These are phyloP conservation scores for Lachnellula willkommii DNA, from an alignment of 2,329 filamentous ascomycete genomes.

Conservation along the genomic window DNA sequence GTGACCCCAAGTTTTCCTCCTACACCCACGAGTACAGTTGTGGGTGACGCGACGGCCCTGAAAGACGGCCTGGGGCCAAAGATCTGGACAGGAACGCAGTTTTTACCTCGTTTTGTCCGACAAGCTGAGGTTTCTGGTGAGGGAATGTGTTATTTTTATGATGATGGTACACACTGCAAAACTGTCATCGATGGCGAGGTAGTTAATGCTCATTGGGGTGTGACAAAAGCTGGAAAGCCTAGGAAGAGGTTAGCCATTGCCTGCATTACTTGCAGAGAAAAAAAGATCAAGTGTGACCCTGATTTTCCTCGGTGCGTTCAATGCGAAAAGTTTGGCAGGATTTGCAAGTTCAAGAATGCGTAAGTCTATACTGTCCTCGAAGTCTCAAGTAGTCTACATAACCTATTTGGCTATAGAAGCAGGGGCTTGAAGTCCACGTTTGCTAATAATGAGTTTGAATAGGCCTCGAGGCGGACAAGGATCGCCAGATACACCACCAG, in stretches of 20 bases:
- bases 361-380: slow-evolving; percentile 43
- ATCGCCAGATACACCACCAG: slow-evolving; percentile 31
- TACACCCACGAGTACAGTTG: slow-evolving; percentile 21
- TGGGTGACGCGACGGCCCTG: slow-evolving; percentile 29
- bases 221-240: slow-evolving; percentile 90
- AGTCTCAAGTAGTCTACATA: too few relatives aligned
- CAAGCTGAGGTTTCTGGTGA: slow-evolving; percentile 68
- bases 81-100: slow-evolving; percentile 65
- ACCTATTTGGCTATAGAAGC: too few relatives aligned
- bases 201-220: slow-evolving; percentile 88
- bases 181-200: slow-evolving; percentile 78
- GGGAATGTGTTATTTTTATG: slow-evolving; percentile 79
- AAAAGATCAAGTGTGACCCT: slow-evolving; percentile 96
- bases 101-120: slow-evolving; percentile 59
- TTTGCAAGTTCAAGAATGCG: slow-evolving; percentile 83
- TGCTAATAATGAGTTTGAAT: slow-evolving; percentile 34
- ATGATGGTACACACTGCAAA: slow-evolving; percentile 77
- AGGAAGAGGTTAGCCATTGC: slow-evolving; percentile 86
- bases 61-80: slow-evolving; percentile 61
- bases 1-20: slow-evolving; percentile 22
- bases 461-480: slow-evolving; percentile 33
- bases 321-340: slow-evolving; percentile 83
- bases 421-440: neutral
- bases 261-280: slow-evolving; percentile 89
- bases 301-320: slow-evolving; percentile 83